Percentiles rank a stretch among this genome's conserved stretches.
phyloP scores from a whole-genome alignment of 2,329 filamentous ascomycete genomes.

The Neoarthrinium moseri region DNA sequence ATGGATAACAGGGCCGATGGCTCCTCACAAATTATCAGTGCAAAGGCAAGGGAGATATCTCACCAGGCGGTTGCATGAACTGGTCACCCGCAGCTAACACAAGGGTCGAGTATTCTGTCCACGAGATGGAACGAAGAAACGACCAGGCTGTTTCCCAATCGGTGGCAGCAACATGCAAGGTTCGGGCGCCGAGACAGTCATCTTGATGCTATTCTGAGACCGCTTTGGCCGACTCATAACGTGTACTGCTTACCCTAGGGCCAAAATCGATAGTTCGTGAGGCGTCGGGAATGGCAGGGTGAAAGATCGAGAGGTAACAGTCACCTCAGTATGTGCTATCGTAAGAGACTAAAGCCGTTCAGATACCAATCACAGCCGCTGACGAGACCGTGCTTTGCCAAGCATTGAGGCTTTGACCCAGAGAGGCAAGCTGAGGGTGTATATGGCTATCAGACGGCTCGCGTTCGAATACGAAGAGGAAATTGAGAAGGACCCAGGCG shows the following conservation, averaged over 20 bases:
- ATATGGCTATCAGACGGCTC: not conserved
- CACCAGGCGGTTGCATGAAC: not conserved
- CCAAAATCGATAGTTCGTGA: slow-evolving; percentile 5
- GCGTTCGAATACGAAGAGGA: not conserved
- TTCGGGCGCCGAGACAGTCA: not conserved
- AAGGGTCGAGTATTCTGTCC: not conserved
- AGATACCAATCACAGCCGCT: not conserved
- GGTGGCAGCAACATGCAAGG: not conserved
- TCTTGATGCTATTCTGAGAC: not conserved
- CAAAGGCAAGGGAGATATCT: not conserved
- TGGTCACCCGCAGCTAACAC: not conserved
- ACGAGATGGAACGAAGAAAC: not conserved
- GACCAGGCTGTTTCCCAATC: not conserved
- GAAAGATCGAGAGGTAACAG: not conserved
- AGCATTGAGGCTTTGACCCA: not conserved
- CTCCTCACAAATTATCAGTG: not conserved
- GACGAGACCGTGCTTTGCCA: not conserved
- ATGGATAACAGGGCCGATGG: not conserved
- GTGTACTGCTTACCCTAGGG: not conserved
- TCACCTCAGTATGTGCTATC: not conserved
- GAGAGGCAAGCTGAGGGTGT: not conserved
- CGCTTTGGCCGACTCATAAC: not conserved
- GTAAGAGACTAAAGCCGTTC: not conserved
- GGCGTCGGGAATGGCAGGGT: not conserved
- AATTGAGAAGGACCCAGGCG: not conserved